A percentile compares a stretch with the other conserved stretches of the same genome.
Evolutionary conservation across 352 stramenopile species (phyloP).

Genomic region (Pythium monospermum): DNA sequence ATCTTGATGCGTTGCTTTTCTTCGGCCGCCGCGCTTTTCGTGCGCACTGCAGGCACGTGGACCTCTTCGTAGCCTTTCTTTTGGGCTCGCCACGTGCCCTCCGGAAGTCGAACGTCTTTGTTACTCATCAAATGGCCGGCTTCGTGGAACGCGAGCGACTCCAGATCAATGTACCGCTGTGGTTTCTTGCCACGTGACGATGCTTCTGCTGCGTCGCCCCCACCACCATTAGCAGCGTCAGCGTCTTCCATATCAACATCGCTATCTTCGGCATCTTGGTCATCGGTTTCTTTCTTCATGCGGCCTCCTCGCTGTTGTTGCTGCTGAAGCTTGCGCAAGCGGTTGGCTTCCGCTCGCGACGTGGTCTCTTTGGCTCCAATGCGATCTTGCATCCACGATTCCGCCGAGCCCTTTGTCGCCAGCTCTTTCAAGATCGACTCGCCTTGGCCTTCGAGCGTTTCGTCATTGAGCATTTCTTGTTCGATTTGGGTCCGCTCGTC

Average conservation of each 20-base stretch:
- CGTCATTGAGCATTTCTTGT: constrained; percentile 77
- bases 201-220: too few relatives aligned
- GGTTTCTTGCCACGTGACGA: constrained; percentile 46
- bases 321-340: constrained; percentile 72
- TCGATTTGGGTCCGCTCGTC: constrained; percentile 89
- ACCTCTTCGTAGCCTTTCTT: constrained; percentile 99
- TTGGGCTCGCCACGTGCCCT: constrained; percentile 95
- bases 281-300: constrained; percentile 23
- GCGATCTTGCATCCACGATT: constrained; percentile 94
- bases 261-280: constrained; percentile 33
- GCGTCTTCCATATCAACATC: constrained; percentile 53
- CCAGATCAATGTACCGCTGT: constrained; percentile 92
- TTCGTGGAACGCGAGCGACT: constrained; percentile 93
- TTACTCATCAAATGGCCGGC: constrained; percentile 98
- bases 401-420: constrained; percentile 78
- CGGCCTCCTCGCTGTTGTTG: constrained; percentile 35
- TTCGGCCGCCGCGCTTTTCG: constrained; percentile 64
- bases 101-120: constrained; percentile 94
- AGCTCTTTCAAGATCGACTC: constrained; percentile 90
- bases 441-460: constrained; percentile 87
- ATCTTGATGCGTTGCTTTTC: constrained; percentile 87
- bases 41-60: constrained; percentile 96
- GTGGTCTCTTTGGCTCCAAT: constrained; percentile 83
- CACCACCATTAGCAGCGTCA: neutral
- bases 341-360: constrained; percentile 76